Conservation (phyloP, 768 basidiomycete species). For the Mycena floridula region DNA sequence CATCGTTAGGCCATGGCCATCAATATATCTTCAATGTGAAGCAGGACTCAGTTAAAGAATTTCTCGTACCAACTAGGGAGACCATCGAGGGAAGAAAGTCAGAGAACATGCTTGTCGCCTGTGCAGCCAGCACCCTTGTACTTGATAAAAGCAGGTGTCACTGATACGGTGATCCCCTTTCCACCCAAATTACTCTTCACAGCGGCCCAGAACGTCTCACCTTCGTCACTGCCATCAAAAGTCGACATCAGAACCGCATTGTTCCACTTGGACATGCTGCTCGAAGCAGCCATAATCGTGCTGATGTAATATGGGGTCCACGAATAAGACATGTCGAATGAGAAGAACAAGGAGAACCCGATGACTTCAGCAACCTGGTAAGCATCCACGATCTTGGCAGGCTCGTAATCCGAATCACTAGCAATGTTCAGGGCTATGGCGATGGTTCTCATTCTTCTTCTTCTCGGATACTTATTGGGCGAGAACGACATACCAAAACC, state of each 20-base stretch:
- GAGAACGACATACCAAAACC: slow-evolving; percentile 15
- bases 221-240: slow-evolving; percentile 29
- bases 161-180: slow-evolving; percentile 21
- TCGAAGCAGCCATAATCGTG: slow-evolving; percentile 20
- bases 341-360: slow-evolving; percentile 30
- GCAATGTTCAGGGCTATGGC: slow-evolving; percentile 22
- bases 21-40: slow-evolving; percentile 4
- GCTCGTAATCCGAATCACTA: slow-evolving; percentile 17
- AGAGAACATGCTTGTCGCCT: slow-evolving; percentile 14
- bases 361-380: slow-evolving; percentile 24
- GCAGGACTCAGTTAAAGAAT: slow-evolving; percentile 29
- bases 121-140: slow-evolving; percentile 18
- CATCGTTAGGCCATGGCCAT: slow-evolving; percentile 13
- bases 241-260: slow-evolving; percentile 26
- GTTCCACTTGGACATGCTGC: slow-evolving; percentile 21
- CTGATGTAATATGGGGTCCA: slow-evolving; percentile 15
- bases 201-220: slow-evolving; percentile 16
- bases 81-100: slow-evolving; percentile 22
- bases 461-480: not conserved
- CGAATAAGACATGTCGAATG: slow-evolving; percentile 27
- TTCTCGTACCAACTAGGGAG: too few species aligned
- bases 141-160: slow-evolving; percentile 24
- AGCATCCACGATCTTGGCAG: slow-evolving; percentile 22
- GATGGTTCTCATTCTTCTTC: not conserved
- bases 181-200: slow-evolving; percentile 11